A percentile compares a stretch with the other conserved stretches of the same genome.
phyloP scores from a whole-genome alignment of 176 grass and related monocot species.

The Rhipidocladum racemiflorum region DNA sequence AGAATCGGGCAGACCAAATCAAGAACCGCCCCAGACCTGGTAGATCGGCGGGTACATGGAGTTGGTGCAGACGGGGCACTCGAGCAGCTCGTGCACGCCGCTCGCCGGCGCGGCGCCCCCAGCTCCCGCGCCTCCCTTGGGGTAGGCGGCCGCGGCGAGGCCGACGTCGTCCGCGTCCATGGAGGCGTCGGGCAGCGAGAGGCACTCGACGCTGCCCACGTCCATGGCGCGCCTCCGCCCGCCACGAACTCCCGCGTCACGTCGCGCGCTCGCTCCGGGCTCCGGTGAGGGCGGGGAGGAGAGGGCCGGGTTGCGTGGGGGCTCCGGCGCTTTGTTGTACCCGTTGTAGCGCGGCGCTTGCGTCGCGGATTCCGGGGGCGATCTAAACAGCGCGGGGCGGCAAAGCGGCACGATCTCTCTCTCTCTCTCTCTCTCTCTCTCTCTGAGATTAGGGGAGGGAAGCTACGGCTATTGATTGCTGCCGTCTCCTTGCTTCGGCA shows the following conservation, averaged over 20 bases:
- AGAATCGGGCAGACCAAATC: neutral
- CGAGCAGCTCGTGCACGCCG: conserved; percentile 87
- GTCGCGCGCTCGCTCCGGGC: neutral
- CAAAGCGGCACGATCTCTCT: neutral
- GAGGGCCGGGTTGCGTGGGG: neutral
- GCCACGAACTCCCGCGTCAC: neutral
- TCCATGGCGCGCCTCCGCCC: conserved; percentile 47
- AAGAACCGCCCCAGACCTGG: conserved; percentile 47
- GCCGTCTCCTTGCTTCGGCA: neutral
- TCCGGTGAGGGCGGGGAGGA: neutral
- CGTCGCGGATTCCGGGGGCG: conserved; percentile 29
- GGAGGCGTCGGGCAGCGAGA: conserved; percentile 60
- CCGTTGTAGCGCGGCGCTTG: neutral
- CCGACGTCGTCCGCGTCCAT: conserved; percentile 33
- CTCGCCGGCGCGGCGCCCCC: conserved; percentile 26
- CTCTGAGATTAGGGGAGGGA: neutral
- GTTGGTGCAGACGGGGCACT: conserved; percentile 97
- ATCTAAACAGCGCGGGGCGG: neutral
- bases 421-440: neutral
- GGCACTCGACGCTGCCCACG: conserved; percentile 61
- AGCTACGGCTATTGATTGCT: neutral
- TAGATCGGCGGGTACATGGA: conserved; percentile 98
- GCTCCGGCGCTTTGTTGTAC: conserved; percentile 30
- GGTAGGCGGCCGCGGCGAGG: conserved; percentile 29
- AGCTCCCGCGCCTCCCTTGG: conserved; percentile 13